phyloP scores from a whole-genome alignment of 2,329 filamentous ascomycete species.

The Penicillium corylophilum region DNA sequence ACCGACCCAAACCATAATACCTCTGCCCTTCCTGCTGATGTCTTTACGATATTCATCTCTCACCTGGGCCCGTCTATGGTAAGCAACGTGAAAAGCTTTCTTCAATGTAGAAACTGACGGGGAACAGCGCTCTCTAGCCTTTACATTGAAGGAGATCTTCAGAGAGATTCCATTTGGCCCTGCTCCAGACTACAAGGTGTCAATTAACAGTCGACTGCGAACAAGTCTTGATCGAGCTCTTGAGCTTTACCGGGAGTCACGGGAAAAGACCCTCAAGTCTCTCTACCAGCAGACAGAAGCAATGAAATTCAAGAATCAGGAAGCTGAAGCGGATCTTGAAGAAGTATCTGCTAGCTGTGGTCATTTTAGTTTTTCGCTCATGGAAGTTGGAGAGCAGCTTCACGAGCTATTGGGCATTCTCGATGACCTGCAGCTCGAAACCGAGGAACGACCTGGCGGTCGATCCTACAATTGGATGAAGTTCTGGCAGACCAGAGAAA shows the following conservation, averaged over 20 bases:
- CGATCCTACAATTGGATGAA: constrained; percentile 82
- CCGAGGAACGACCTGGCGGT: constrained; percentile 60
- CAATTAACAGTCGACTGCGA: constrained; percentile 75
- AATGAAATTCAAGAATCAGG: constrained; percentile 62
- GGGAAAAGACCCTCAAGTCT: constrained; percentile 71
- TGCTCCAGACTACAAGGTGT: constrained; percentile 65
- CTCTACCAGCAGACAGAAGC: constrained; percentile 80
- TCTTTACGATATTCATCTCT: constrained; percentile 86
- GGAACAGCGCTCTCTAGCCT: constrained; percentile 76
- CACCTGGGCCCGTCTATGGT: constrained; percentile 87
- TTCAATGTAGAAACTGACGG: constrained; percentile 3
- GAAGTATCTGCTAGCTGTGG: constrained; percentile 97
- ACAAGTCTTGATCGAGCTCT: constrained; percentile 79
- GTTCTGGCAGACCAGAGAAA: constrained; percentile 61
- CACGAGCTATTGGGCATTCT: constrained; percentile 77
- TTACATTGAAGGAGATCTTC: constrained; percentile 83
- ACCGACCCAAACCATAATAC: constrained; percentile 11
- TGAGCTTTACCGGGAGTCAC: constrained; percentile 71
- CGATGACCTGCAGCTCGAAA: constrained; percentile 73
- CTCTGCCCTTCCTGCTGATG: constrained; percentile 64
- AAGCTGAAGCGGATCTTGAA: constrained; percentile 87
- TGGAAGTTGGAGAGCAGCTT: constrained; percentile 89
- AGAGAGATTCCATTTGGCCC: constrained; percentile 80
- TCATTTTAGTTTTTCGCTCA: constrained; percentile 88
- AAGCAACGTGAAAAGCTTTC: constrained; percentile 13